Conservation (phyloP, 129 eudicot species). For the carrot (Daucus carota) region DH1_v3.0 NC_030381.2:53737001-53737500, state of each 20-base stretch:
- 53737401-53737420: constrained; percentile 85
- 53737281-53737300: constrained; percentile 10
- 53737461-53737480: constrained; percentile 94
- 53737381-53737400: constrained; percentile 72
- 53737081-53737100: neutral
- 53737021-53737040: neutral
- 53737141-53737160: neutral
- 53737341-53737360: constrained; percentile 62
- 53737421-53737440: constrained; percentile 68
- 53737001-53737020: neutral
- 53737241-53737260: neutral
- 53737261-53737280: constrained; percentile 8
- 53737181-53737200: too few species aligned
- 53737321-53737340: constrained; percentile 26
- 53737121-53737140: neutral
- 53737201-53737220: neutral
- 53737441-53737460: constrained; percentile 73
- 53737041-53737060: neutral
- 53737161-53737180: too few species aligned
- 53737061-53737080: neutral
- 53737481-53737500: constrained; percentile 86
- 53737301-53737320: constrained; percentile 7
- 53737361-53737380: constrained; percentile 79
- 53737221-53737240: neutral
- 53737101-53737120: neutral